These are phyloP conservation scores for Cicer bijugum DNA, from an alignment of 306 rosid species.

Conservation along the genomic window DNA sequence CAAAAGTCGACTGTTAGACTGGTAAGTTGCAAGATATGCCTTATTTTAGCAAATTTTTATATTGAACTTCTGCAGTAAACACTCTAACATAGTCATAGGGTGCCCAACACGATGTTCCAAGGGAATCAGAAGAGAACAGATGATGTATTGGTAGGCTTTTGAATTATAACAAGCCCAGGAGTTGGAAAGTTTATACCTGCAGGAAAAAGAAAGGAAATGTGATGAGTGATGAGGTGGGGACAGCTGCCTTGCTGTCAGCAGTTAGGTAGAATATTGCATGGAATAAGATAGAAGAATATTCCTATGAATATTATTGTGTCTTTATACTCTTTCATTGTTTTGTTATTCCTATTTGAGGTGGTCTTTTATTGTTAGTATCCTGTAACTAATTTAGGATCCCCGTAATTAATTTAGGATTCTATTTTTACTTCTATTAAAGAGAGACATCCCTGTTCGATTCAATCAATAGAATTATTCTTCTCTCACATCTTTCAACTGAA, in stretches of 20 bases:
- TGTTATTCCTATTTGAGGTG: no score
- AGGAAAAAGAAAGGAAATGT: background rate
- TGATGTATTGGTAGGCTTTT: background rate
- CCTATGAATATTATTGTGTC: no score
- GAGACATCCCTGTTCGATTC: no score
- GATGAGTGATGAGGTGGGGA: background rate
- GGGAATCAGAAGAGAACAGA: background rate
- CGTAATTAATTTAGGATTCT: no score
- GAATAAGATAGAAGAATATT: background rate
- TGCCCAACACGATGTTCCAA: background rate
- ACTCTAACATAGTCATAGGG: background rate
- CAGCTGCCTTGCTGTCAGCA: background rate
- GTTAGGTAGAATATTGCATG: background rate
- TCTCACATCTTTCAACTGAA: background rate
- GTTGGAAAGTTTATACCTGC: background rate
- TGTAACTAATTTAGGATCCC: no score
- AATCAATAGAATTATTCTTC: no score
- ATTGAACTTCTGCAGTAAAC: conserved; percentile 2
- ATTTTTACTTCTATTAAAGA: no score
- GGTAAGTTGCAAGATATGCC: conserved; percentile 61
- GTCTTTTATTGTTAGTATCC: no score
- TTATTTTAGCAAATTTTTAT: conserved; percentile 29
- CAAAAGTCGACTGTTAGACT: conserved; percentile 84
- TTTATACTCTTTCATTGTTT: no score
- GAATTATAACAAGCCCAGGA: background rate